These are phyloP conservation scores for Gastrolobium villosum DNA, from an alignment of 306 rosid genomes.

Conservation along the genomic window DNA sequence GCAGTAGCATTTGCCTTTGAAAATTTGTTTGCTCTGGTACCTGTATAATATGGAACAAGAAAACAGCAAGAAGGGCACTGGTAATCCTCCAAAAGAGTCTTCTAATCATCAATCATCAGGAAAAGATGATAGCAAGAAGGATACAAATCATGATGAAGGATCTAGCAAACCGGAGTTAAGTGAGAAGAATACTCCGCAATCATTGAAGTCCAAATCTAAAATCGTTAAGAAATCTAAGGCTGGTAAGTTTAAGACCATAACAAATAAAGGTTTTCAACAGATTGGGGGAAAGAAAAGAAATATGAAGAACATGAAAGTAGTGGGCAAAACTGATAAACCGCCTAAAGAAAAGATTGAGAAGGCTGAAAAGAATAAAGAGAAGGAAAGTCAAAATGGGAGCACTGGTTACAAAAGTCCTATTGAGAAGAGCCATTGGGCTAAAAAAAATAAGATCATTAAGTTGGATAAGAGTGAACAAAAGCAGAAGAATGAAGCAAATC, in stretches of 20 bases:
- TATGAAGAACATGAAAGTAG: constrained; percentile 48
- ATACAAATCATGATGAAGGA: constrained; percentile 52
- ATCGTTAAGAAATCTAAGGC: constrained; percentile 60
- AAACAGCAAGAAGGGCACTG: constrained; percentile 36
- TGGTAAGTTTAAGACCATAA: constrained; percentile 47
- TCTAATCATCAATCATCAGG: constrained; percentile 41
- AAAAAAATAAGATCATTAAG: constrained; percentile 42
- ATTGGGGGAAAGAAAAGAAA: constrained; percentile 44
- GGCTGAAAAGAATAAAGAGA: constrained; percentile 42
- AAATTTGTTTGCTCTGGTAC: constrained; percentile 30
- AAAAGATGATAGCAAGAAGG: constrained; percentile 42
- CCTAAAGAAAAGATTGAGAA: constrained; percentile 50
- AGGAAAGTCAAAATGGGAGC: constrained; percentile 44
- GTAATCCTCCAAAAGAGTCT: constrained; percentile 39
- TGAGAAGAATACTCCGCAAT: constrained; percentile 56
- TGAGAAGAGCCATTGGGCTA: constrained; percentile 32
- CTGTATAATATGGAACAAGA: constrained; percentile 37
- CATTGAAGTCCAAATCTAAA: constrained; percentile 68
- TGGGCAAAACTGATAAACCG: constrained; percentile 47
- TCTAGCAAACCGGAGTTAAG: constrained; percentile 52
- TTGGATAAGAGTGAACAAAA: constrained; percentile 48
- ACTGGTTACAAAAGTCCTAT: constrained; percentile 28
- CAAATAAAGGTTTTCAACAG: constrained; percentile 42
- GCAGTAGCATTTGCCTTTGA: constrained; percentile 32
- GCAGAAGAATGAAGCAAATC: constrained; percentile 46